These are phyloP conservation scores for Lentinus tigrinus DNA, from an alignment of 768 basidiomycete genomes.

Conservation along the genomic window DNA sequence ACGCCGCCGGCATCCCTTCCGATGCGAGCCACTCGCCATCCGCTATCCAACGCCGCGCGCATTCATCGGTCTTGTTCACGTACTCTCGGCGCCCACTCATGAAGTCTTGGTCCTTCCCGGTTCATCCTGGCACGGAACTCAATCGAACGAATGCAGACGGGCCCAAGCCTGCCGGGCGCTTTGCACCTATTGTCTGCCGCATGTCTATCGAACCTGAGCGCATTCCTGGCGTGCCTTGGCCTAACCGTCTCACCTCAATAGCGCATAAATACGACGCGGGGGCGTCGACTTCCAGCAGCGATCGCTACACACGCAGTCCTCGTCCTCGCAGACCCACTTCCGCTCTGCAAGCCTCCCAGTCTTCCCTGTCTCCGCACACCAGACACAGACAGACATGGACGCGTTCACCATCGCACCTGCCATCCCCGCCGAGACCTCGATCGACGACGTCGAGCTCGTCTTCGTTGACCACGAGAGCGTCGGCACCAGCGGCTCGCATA, in stretches of 20 bases:
- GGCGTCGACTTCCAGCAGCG: background rate
- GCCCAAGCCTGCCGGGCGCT: too few species aligned
- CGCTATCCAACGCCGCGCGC: too few species aligned
- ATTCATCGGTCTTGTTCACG: too few species aligned
- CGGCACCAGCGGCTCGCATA: conserved; percentile 1
- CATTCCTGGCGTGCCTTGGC: background rate
- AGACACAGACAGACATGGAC: conserved; percentile 6
- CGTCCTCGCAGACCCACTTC: background rate
- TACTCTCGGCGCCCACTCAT: too few species aligned
- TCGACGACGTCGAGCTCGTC: background rate
- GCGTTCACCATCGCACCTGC: conserved; percentile 16
- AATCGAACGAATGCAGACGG: too few species aligned
- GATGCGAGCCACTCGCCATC: too few species aligned
- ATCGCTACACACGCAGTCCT: background rate
- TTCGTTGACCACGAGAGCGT: background rate
- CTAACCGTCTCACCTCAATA: background rate
- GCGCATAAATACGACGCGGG: background rate
- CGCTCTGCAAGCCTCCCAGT: background rate
- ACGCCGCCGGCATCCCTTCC: too few species aligned
- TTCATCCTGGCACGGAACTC: background rate
- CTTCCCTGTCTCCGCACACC: background rate
- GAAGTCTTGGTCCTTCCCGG: background rate
- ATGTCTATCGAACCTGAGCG: background rate
- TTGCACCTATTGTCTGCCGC: background rate
- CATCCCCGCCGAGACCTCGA: conserved; percentile 6